A percentile compares a stretch with the other conserved stretches of the same genome.
Conservation (phyloP, 2,329 filamentous ascomycete genomes). For the Fusarium sulawesiense region DNA sequence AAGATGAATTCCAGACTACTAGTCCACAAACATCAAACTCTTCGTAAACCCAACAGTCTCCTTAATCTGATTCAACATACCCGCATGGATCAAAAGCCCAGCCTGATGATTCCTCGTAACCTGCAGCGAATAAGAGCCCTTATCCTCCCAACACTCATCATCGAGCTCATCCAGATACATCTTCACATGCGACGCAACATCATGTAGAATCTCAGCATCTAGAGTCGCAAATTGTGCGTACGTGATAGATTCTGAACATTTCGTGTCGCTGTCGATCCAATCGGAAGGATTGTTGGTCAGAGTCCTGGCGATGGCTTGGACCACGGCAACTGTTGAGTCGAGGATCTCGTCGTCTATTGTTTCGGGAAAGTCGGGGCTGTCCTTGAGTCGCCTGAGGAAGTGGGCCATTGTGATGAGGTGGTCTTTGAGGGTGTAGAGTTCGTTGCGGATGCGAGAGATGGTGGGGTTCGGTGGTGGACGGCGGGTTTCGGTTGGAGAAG, state of each 20-base stretch:
- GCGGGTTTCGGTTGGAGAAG: neutral
- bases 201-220: conserved; percentile 32
- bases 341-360: conserved; percentile 3
- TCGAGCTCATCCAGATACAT: conserved; percentile 29
- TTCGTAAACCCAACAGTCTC: conserved; percentile 27
- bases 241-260: neutral
- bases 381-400: conserved; percentile 14
- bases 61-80: conserved; percentile 20
- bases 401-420: conserved; percentile 3
- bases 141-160: neutral
- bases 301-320: conserved; percentile 27
- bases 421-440: conserved; percentile 40
- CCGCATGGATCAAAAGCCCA: conserved; percentile 18
- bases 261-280: conserved; percentile 39
- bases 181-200: conserved; percentile 25
- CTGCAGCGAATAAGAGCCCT: neutral
- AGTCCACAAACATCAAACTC: conserved; percentile 12
- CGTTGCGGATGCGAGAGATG: conserved; percentile 27
- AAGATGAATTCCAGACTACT: too few species aligned
- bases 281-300: conserved; percentile 43
- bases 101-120: conserved; percentile 36
- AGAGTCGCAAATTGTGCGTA: conserved; percentile 34
- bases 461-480: conserved; percentile 20
- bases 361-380: neutral
- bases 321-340: conserved; percentile 1